These are phyloP conservation scores for Tulasnella sp. DNA, from an alignment of 768 basidiomycete genomes.

Conservation along the genomic window DNA sequence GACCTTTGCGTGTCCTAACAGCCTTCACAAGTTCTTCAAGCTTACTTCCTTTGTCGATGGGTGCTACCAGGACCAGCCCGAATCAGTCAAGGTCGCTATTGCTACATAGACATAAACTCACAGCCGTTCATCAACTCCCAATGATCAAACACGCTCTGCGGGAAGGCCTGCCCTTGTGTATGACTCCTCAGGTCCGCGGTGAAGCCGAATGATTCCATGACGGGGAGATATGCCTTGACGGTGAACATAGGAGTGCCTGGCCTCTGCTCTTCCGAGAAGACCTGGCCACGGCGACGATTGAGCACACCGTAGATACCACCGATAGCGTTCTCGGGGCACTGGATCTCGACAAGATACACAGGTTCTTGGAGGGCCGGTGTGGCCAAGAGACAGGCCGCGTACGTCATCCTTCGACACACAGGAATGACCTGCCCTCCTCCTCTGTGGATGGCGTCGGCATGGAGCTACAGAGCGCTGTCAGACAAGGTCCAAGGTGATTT, in stretches of 20 bases:
- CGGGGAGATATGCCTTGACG: slow-evolving; percentile 92
- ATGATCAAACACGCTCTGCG: slow-evolving; percentile 88
- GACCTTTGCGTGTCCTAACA: slow-evolving; percentile 90
- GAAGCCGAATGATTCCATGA: slow-evolving; percentile 92
- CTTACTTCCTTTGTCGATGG: slow-evolving; percentile 85
- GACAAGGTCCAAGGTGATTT: too few relatives aligned
- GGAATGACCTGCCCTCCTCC: slow-evolving; percentile 99
- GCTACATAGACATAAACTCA: slow-evolving; percentile 32
- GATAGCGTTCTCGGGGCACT: slow-evolving; percentile 94
- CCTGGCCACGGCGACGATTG: slow-evolving; percentile 97
- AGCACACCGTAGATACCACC: slow-evolving; percentile 91
- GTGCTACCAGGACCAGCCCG: slow-evolving; percentile 34
- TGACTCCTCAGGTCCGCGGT: slow-evolving; percentile 88
- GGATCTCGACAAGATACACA: slow-evolving; percentile 94
- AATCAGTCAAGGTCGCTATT: slow-evolving; percentile 15
- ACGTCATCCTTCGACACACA: slow-evolving; percentile 89
- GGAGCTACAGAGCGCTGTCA: slow-evolving; percentile 50
- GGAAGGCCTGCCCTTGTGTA: slow-evolving; percentile 97
- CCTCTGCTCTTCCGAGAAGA: slow-evolving; percentile 95
- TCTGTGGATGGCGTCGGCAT: slow-evolving; percentile 98
- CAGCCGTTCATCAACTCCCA: slow-evolving; percentile 80
- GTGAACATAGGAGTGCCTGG: slow-evolving; percentile 99
- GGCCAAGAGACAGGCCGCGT: slow-evolving; percentile 90
- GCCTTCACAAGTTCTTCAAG: slow-evolving; percentile 69
- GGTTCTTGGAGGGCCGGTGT: slow-evolving; percentile 91